Base-by-base conservation (phyloP, 1,139 yeast genomes). In the Kodamaea derodonti region DNA sequence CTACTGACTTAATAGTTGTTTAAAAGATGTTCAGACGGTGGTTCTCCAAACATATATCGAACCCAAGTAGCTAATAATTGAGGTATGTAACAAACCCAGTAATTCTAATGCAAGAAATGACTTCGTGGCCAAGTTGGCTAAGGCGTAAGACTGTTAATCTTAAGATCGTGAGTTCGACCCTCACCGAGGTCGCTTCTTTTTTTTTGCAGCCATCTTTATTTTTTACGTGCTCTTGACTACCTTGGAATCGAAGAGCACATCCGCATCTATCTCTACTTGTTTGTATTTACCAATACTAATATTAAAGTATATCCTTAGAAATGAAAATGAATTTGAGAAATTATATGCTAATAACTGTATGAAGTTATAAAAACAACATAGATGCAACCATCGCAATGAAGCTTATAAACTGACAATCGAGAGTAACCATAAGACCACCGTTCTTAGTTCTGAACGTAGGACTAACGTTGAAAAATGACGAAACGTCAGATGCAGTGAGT, bases 61-160 rank as follows among this genome's bases (percentile, higher is more conserved):
- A n/a, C n/a, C n/a, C n/a, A n/a, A n/a, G n/a, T n/a, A n/a, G n/a
- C n/a, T n/a, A n/a, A n/a, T n/a, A n/a, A n/a, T n/a, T n/a, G n/a
- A n/a, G n/a, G n/a, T n/a, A n/a, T n/a, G n/a, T n/a, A n/a, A n/a
- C n/a, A n/a, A n/a, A n/a, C n/a, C 26, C 26, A 24, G 6, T 24
- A 12, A 8, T 24, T 24, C n/a, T 24, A 6, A 13, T 12, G 14
- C 14, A 10, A 26, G 14, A 26, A 34, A 34, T 10, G 74, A 68
- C 72, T 67, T 61, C 72, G 72, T 68, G 75, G 75, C 75, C 74
- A 68, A 69, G 73, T 56, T 69, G 75, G 75, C 55, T 69, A 69
- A 70, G 74, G 75, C 74, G 74, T 67, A 61, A 66, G 73, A 68
- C 75, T 69, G 74, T 68, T 69, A 68, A 60, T 65, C 68, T 57